Base-by-base conservation (phyloP, 345 rosid species). In the Tarenaya hassleriana region DNA sequence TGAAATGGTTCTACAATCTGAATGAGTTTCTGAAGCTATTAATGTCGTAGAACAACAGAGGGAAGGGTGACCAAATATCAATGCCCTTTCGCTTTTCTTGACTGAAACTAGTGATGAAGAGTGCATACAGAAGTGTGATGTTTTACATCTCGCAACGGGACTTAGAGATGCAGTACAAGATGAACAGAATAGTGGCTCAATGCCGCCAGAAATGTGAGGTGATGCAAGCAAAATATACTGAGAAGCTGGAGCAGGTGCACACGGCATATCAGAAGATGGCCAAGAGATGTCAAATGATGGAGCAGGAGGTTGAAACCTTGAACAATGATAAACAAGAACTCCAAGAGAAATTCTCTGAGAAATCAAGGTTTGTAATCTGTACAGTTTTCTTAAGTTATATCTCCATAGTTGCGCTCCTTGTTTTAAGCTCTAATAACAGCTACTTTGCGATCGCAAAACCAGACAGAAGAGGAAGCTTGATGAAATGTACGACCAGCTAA, bases 381-480 rank as follows among this genome's bases (percentile, higher is more conserved):
- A 15, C 8, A 38, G 61, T 35, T 49, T 49, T 19, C 11, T n/a
- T 39, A n/a, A n/a, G n/a, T n/a, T n/a, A n/a, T n/a, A n/a, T n/a
- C n/a, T 55, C 7, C 42, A 46, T 27, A 14, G 52, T 42, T 61
- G 13, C 47, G 29, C 45, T 42, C 21, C 41, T 34, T 32, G 41
- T n/a, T 7, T 24, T 45, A 51, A 62, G 43, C 46, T 41, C 53
- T 53, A 31, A 45, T 42, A 29, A 40, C 16, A 44, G 32, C 31
- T 50, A 39, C 37, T 16, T 15, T 32, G 13, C 49, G 13, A 61
- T 53, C 50, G 12, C 11, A 53, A 58, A 66, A 52, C 43, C 83
- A 88, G 96, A 70, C 95, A 84, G 76, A 92, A 92, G 86, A 83
- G 95, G 63, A 92, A 85, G 65, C 95, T 85, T 39, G 98, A 92